Evolutionary conservation across 2,329 filamentous ascomycete species (phyloP), one percentile per base, ranked within the genome.

Genomic region (Penicillium sp.): DNA sequence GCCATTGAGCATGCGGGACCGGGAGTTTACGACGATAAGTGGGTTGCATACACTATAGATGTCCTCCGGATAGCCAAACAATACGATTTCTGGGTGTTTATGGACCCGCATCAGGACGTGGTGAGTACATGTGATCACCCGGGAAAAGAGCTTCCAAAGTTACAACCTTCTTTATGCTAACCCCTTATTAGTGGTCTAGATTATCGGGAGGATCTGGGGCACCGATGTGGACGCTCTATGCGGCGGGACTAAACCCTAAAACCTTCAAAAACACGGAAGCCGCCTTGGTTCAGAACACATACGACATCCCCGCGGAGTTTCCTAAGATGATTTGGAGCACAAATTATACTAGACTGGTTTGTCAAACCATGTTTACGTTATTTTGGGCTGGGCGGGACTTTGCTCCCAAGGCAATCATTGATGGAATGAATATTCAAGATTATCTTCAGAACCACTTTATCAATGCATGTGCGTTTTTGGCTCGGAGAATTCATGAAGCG

Each of bases 271-370:
- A 85, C 20, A 99, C 92, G 14, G 89, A 97, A 74, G 93, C 93
- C 4, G 91, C 94, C 37, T 83, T 97, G 57, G 93, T 99, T 7
- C 94, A 99, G 51, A 99, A 97, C 69, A 95, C 90, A 2, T 97
- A 90, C 70, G 86, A 90, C 10, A 84, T 96, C 20, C 91, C 92
- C 9, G 87, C 87, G 26, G 82, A 87, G 1, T 99, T 93, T 63
- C 94, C 94, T 24, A 97, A 97, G 78, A 99, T 99, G 95, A 93
- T 97, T 56, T 99, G 94, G 94, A 92, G 93, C 16, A 97, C 95
- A 50, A 99, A 99, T 72, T 99, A 99, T 74, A 89, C 86, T 59
- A 85, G 94, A 24, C 80, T 97, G 48, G 92, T 89, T 3, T 89
- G 88, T 48, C 90, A 92, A 63, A 92, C 91, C 44, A 91, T 97